Evolutionary conservation across 805 yeast species (phyloP), one percentile per base, ranked within the genome.

Genomic region (Priceomyces medius): DNA sequence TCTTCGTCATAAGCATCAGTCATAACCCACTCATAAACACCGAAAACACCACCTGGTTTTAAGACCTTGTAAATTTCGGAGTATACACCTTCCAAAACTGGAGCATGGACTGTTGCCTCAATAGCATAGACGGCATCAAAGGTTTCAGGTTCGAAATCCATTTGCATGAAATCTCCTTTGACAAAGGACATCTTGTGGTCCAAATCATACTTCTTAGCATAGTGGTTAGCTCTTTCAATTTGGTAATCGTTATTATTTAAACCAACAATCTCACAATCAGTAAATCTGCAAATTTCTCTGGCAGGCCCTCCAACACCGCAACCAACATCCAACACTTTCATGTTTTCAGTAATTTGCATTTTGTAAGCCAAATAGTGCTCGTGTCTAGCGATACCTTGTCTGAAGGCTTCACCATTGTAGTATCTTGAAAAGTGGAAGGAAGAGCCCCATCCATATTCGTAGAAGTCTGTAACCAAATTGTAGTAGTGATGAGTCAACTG

Each of bases 291-390:
- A 58, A 91, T 91, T 73, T 93, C 97, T 67, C 97, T 85, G 17
- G 96, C 97, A 57, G 99, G 99, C 32, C 99, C 99, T 62, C 99
- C 99, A 56, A 91, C 96, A 76, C 99, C 99, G 74, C 99, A 93
- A 36, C 99, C 99, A 43, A 91, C 99, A 63, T 91, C 99, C 54
- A 91, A 77, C 13, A 91, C 99, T 59, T 83, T 81, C 88, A 85
- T 86, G 54, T 81, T 78, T 54, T 82, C 85, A 54, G 74, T 66
- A 56, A 91, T 74, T 47, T 85, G 85, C 78, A 90, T 89, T 72
- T 86, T 83, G 65, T 76, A 71, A 31, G 99, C 99, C 53, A 91
- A 73, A 68, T 79, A 93, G 70, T 93, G 98, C 73, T 91, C 99
- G 66, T 91, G 99, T 74, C 96, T 83, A 28, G 98, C 98, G 51